Percentiles rank a stretch among this genome's conserved stretches.
phyloP scores from a whole-genome alignment of 2,329 filamentous ascomycete species.

The Tympanopsis confertula region DNA sequence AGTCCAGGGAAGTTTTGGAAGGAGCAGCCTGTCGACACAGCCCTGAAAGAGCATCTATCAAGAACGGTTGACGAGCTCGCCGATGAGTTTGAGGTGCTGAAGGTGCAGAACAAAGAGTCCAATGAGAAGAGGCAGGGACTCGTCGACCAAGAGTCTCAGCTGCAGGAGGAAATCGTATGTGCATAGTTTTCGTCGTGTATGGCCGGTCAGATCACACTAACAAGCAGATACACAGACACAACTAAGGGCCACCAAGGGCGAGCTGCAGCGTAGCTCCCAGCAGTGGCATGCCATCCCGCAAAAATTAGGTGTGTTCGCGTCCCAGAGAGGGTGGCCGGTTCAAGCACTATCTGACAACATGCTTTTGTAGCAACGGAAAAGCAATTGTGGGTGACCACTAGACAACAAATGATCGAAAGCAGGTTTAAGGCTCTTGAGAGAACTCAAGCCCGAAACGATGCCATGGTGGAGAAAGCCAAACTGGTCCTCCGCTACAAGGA shows the following conservation, averaged over 20 bases:
- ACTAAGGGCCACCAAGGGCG: slow-evolving; percentile 50
- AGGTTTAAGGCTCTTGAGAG: slow-evolving; percentile 31
- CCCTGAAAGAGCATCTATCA: slow-evolving; percentile 50
- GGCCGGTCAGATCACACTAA: slow-evolving; percentile 6
- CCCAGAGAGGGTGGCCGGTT: background rate
- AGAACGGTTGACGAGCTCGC: slow-evolving; percentile 25
- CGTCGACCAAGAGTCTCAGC: too few relatives aligned
- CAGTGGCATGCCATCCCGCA: slow-evolving; percentile 57
- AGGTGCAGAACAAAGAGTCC: slow-evolving; percentile 3
- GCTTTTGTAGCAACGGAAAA: background rate
- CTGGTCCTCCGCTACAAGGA: slow-evolving; percentile 39
- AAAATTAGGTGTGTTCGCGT: slow-evolving; percentile 47
- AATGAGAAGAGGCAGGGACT: slow-evolving; percentile 17
- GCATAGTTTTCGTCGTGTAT: too few relatives aligned
- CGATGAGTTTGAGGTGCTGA: slow-evolving; percentile 12
- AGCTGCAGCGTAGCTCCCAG: slow-evolving; percentile 53
- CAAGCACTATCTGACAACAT: background rate
- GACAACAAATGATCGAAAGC: slow-evolving; percentile 25
- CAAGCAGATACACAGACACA: slow-evolving; percentile 22
- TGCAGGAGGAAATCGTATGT: too few relatives aligned
- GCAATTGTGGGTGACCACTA: too few relatives aligned
- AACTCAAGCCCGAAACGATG: too few relatives aligned
- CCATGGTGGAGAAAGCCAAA: too few relatives aligned
- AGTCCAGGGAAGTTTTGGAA: slow-evolving; percentile 59
- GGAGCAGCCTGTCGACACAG: slow-evolving; percentile 60